These are phyloP conservation scores for Crithidia thermophila DNA, from an alignment of 208 protist species.

Conservation along the genomic window DNA sequence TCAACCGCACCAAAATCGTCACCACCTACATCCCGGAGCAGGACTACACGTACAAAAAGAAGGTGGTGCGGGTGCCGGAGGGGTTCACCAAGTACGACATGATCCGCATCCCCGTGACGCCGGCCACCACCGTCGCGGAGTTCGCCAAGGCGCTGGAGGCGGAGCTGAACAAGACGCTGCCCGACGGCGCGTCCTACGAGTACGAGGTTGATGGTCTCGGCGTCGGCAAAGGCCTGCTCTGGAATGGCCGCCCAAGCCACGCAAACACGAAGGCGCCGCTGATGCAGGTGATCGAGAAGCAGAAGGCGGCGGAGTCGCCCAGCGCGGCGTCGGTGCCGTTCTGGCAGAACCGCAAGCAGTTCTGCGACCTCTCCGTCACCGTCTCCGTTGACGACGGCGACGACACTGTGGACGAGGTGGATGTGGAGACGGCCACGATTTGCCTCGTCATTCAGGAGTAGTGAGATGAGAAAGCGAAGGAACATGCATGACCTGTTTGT, in stretches of 20 bases:
- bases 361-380: conserved; percentile 76
- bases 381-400: conserved; percentile 78
- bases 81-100: conserved; percentile 90
- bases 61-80: conserved; percentile 77
- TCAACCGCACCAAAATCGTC: conserved; percentile 69
- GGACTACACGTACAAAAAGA: conserved; percentile 90
- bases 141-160: conserved; percentile 58
- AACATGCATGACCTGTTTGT: neutral
- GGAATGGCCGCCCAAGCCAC: conserved; percentile 77
- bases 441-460: conserved; percentile 58
- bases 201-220: conserved; percentile 86
- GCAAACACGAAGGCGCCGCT: conserved; percentile 74
- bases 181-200: conserved; percentile 26
- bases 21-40: conserved; percentile 85
- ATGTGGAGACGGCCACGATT: conserved; percentile 85
- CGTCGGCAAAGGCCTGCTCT: conserved; percentile 84
- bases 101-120: conserved; percentile 67
- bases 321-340: conserved; percentile 54
- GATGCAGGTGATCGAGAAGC: conserved; percentile 83
- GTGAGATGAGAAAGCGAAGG: neutral
- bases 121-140: conserved; percentile 68
- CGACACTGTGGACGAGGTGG: conserved; percentile 74
- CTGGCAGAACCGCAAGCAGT: conserved; percentile 82
- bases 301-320: conserved; percentile 66
- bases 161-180: conserved; percentile 56